Evolutionary conservation across 495 filamentous ascomycete genomes (phyloP), one percentile per base, ranked within the genome.

Genomic region (Aspergillus carlsbadensis): DNA sequence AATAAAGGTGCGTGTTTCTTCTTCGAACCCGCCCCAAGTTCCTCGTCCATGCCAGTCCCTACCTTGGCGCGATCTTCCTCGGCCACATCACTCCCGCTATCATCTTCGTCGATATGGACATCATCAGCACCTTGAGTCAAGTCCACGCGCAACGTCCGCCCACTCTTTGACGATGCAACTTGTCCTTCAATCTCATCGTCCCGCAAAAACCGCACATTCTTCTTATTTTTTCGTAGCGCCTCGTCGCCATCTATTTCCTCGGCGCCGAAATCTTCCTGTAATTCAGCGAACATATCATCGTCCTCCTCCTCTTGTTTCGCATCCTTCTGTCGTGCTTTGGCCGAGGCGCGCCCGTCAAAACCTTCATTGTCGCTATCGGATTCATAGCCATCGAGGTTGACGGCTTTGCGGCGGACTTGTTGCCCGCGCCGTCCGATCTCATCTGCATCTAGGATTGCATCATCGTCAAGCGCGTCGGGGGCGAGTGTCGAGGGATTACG

Each of bases 361-460:
- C 88, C 91, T 60, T 98, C 94, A 52, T 92, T 92, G 8, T 93
- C 92, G 29, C 89, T 94, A 70, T 99, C 94, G 0, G 87, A 93
- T 51, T 97, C 93, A 73, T 98, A 98, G 3, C 95, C 94, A 64
- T 98, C 94, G 26, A 98, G 84, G 58, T 97, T 96, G 31, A 98
- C 85, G 2, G 92, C 94, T 62, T 90, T 89, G 53, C 94, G 91
- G 64, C 96, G 96, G 0, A 88, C 86, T 41, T 87, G 84, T 35
- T 84, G 78, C 0, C 85, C 88, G 14, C 86, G 78, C n/a, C 84
- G 85, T 35, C 93, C 93, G 57, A 98, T 96, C 48, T 96, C 92
- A 63, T 97, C 94, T 11, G 91, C 90, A 36, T 96, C 92, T 14
- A 96, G 82, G 20, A 91, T 81, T 3, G 88, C 79, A 61, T 92